phyloP scores from a whole-genome alignment of 371 early-diverging fungal genomes.

The Dinochytrium kinnereticum region DNA sequence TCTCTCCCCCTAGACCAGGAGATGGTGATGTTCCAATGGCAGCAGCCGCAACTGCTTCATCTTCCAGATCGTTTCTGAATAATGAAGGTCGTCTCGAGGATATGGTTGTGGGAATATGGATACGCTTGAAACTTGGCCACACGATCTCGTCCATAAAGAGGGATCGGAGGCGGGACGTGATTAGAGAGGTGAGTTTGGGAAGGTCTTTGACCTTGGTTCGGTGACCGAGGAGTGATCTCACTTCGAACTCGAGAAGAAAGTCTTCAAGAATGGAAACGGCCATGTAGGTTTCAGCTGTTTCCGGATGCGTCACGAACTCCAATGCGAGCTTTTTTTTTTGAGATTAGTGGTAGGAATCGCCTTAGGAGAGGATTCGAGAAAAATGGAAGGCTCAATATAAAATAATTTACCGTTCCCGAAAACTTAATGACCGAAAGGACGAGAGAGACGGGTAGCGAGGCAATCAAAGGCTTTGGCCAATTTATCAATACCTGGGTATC shows the following conservation, averaged over 20 bases:
- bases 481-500: conserved; percentile 82
- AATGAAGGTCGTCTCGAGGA: not conserved
- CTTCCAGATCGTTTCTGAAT: not conserved
- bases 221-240: conserved; percentile 87
- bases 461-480: conserved; percentile 85
- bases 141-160: conserved; percentile 62
- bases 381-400: too few species aligned
- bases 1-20: too few species aligned
- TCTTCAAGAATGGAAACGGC: conserved; percentile 52
- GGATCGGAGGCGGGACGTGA: conserved; percentile 72
- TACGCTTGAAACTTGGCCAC: conserved; percentile 47
- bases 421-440: conserved; percentile 82
- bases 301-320: conserved; percentile 60
- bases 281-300: conserved; percentile 44
- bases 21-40: too few species aligned
- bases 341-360: too few species aligned
- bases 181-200: conserved; percentile 86
- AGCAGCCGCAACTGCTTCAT: too few species aligned
- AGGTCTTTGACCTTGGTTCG: conserved; percentile 93
- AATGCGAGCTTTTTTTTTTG: conserved; percentile 58
- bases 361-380: too few species aligned
- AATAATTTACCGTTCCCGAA: conserved; percentile 74
- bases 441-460: conserved; percentile 89
- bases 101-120: conserved; percentile 18
- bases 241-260: conserved; percentile 75